Evolutionary conservation across 306 rosid genomes (phyloP).

Genomic region (Quercus engelmannii): DNA sequence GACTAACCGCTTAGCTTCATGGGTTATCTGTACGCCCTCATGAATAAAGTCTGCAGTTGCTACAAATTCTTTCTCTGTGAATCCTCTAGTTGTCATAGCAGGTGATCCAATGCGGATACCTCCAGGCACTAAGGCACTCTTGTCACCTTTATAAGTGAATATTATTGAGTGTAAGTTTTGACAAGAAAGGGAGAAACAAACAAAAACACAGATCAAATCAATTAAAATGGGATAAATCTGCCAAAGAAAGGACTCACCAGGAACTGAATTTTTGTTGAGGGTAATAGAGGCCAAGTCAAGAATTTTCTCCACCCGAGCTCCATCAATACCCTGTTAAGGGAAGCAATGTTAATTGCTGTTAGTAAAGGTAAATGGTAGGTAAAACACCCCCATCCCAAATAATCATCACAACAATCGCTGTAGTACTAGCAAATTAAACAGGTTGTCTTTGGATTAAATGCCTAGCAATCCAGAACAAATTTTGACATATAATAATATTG

Average conservation of each 20-base stretch:
- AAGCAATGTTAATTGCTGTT: constrained; percentile 17
- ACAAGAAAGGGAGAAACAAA: constrained; percentile 2
- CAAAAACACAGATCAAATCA: not conserved
- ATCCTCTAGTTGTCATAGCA: constrained; percentile 96
- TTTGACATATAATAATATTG: too few relatives aligned
- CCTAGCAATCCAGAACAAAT: too few relatives aligned
- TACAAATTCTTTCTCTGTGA: constrained; percentile 65
- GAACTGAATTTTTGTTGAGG: constrained; percentile 92
- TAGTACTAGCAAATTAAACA: too few relatives aligned
- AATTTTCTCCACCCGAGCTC: constrained; percentile 94
- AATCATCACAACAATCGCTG: not conserved
- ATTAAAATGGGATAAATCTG: not conserved
- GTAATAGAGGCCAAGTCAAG: constrained; percentile 91
- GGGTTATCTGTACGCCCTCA: constrained; percentile 74
- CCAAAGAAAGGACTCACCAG: constrained; percentile 47
- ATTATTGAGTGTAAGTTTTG: constrained; percentile 7
- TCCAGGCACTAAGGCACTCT: constrained; percentile 84
- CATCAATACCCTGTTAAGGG: constrained; percentile 69
- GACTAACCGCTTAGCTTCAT: constrained; percentile 58
- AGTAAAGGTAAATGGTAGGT: not conserved
- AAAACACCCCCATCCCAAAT: not conserved
- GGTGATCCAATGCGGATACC: constrained; percentile 98
- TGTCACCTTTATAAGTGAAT: constrained; percentile 56
- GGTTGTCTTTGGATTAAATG: too few relatives aligned
- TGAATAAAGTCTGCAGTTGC: constrained; percentile 72